phyloP scores from a whole-genome alignment of 1,139 yeast species.

The Pichia sp. region DNA sequence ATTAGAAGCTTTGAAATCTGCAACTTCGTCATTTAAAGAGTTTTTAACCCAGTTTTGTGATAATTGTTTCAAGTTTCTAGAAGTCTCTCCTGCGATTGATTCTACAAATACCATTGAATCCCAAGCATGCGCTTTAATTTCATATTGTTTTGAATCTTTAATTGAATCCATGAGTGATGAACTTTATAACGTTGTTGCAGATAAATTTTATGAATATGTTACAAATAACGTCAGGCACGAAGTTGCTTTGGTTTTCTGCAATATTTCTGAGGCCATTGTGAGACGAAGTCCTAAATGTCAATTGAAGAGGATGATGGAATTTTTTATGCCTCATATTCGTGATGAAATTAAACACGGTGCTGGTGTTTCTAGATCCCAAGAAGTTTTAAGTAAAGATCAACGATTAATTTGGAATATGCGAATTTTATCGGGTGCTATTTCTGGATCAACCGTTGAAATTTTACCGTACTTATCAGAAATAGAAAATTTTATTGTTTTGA shows the following conservation, averaged over 20 bases:
- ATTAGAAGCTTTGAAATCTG: slow-evolving; percentile 57
- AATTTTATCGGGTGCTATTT: slow-evolving; percentile 64
- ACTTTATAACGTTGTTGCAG: slow-evolving; percentile 47
- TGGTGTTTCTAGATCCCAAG: slow-evolving; percentile 61
- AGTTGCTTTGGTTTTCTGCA: slow-evolving; percentile 63
- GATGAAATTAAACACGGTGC: slow-evolving; percentile 81
- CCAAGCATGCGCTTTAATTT: slow-evolving; percentile 50
- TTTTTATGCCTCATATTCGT: slow-evolving; percentile 47
- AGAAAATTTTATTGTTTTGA: slow-evolving; percentile 41
- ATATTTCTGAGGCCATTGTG: slow-evolving; percentile 62
- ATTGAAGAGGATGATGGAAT: slow-evolving; percentile 41
- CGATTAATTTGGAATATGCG: slow-evolving; percentile 68
- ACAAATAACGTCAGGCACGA: slow-evolving; percentile 57
- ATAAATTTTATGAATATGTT: slow-evolving; percentile 49
- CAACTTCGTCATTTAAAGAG: slow-evolving; percentile 66
- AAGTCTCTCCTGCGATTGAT: slow-evolving; percentile 67
- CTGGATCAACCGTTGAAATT: slow-evolving; percentile 56
- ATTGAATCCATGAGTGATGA: slow-evolving; percentile 68
- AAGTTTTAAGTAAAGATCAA: slow-evolving; percentile 69
- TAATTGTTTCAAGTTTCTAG: slow-evolving; percentile 59
- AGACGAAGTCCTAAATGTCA: slow-evolving; percentile 51
- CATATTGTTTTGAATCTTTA: slow-evolving; percentile 62
- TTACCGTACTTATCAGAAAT: slow-evolving; percentile 43
- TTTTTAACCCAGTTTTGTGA: slow-evolving; percentile 54
- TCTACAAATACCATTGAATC: slow-evolving; percentile 40